Evolutionary conservation across 768 basidiomycete genomes (phyloP), one percentile per base, ranked within the genome.

Genomic region (Kwoniella dejecticola): DNA sequence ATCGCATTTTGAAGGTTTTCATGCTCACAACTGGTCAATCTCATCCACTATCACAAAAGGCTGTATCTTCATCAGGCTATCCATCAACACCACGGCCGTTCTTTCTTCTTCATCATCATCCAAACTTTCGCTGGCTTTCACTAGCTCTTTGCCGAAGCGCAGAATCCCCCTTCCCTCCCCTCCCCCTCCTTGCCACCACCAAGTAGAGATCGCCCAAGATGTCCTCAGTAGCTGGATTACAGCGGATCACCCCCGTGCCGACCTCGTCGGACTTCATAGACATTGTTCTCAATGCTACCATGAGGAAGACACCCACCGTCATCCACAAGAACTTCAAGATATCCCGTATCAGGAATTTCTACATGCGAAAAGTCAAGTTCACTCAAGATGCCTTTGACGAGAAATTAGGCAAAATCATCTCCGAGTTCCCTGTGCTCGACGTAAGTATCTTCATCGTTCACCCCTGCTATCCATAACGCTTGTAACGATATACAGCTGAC

Each of bases 321-420:
- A 97, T 98, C 77, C 96, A 97, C 81, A 97, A 96, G 84, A 97
- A 97, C 83, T 97, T 96, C 84, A 97, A 99, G 83, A 99, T 99
- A 80, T 93, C 91, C 68, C 89, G 95, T 69, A 98, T 98, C 81
- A 86, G 95, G 64, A 91, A 92, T 73, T 80, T 79, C 73, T 96
- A 99, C 80, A 97, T 98, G 95, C 87, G 95, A 79, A 99, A 99
- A 80, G 95, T 99, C 81, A 98, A 95, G 80, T 98, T 96, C 79
- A 94, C 94, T 2, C 93, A 97, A 79, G 93, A 97, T 75, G 84
- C 89, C 15, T 97, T 98, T 68, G 93, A 96, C 62, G 94, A 97
- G 81, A 94, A 97, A 77, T 85, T 99, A 29, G 87, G 87, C 57
- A 88, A 87, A 31, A 99, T 99, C 77, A 82, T 99, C 75, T 85